Evolutionary conservation across 2,329 filamentous ascomycete genomes (phyloP).

Genomic region (Knufia fluminis): DNA sequence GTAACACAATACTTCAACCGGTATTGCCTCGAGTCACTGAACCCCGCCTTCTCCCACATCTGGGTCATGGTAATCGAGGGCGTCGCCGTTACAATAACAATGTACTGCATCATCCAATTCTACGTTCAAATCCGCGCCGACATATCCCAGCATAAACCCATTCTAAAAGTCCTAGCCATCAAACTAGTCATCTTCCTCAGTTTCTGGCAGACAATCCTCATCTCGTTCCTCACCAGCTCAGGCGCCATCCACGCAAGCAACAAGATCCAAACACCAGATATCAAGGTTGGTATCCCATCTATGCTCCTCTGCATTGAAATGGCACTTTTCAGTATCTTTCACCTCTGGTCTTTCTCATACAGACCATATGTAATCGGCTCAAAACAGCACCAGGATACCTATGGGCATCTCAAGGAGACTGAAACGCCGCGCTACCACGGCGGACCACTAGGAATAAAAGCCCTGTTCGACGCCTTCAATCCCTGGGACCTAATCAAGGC

Average conservation of each 20-base stretch:
- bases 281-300: slow-evolving; percentile 71
- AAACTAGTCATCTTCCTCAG: slow-evolving; percentile 87
- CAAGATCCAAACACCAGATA: slow-evolving; percentile 60
- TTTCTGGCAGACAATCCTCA: slow-evolving; percentile 68
- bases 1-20: slow-evolving; percentile 57
- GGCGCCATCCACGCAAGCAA: slow-evolving; percentile 55
- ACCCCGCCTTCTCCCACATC: slow-evolving; percentile 69
- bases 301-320: slow-evolving; percentile 76
- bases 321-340: slow-evolving; percentile 67
- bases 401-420: slow-evolving; percentile 19
- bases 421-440: slow-evolving; percentile 47
- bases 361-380: slow-evolving; percentile 53
- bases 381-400: slow-evolving; percentile 37
- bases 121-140: slow-evolving; percentile 66
- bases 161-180: slow-evolving; percentile 75
- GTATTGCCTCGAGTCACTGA: slow-evolving; percentile 73
- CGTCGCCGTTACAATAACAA: slow-evolving; percentile 66
- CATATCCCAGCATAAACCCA: slow-evolving; percentile 59
- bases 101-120: slow-evolving; percentile 84
- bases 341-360: slow-evolving; percentile 76
- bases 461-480: slow-evolving; percentile 64
- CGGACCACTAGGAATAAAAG: slow-evolving; percentile 55
- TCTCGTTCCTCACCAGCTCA: slow-evolving; percentile 53
- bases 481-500: slow-evolving; percentile 77
- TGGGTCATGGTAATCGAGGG: slow-evolving; percentile 69